Percentiles rank a stretch among this genome's conserved stretches.
Conservation (phyloP, 139 green algal species). For the Spirogloea muscicola region DNA sequence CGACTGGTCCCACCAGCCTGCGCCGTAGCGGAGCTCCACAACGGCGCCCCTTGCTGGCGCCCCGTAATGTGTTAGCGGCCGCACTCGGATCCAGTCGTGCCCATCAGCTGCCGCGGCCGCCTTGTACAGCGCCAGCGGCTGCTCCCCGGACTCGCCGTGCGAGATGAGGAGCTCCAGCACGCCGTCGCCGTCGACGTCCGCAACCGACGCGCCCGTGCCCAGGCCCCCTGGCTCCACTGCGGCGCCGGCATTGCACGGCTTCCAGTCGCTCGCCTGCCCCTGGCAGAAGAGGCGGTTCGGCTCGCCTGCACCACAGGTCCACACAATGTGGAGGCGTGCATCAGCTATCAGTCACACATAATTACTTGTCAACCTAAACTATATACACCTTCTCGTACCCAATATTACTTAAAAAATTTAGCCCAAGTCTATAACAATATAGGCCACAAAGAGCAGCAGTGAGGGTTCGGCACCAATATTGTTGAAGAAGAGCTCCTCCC, state of each 20-base stretch:
- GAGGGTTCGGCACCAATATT: too few species aligned
- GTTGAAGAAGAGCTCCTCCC: conserved; percentile 43
- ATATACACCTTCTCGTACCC: too few species aligned
- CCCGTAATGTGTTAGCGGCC: conserved; percentile 4
- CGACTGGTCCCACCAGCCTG: background rate
- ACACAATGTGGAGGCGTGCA: too few species aligned
- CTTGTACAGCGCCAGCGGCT: conserved; percentile 22
- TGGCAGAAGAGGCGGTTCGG: conserved; percentile 29
- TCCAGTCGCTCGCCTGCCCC: background rate
- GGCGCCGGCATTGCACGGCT: conserved; percentile 8
- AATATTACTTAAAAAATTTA: too few species aligned
- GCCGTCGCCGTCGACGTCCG: conserved; percentile 39
- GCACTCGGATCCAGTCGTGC: conserved; percentile 24
- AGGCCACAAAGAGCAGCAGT: too few species aligned
- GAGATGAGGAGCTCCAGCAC: conserved; percentile 36
- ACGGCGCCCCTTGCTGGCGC: conserved; percentile 20
- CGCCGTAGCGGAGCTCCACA: conserved; percentile 16
- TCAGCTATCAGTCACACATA: too few species aligned
- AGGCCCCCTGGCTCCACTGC: conserved; percentile 14
- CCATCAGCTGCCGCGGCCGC: background rate
- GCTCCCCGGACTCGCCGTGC: conserved; percentile 16
- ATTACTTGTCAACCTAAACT: too few species aligned
- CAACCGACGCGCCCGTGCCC: conserved; percentile 37
- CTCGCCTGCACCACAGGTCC: too few species aligned
- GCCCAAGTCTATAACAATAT: too few species aligned